Conservation (phyloP, 2,329 filamentous ascomycete genomes). For the Sporothrix brunneoviolacea region DNA sequence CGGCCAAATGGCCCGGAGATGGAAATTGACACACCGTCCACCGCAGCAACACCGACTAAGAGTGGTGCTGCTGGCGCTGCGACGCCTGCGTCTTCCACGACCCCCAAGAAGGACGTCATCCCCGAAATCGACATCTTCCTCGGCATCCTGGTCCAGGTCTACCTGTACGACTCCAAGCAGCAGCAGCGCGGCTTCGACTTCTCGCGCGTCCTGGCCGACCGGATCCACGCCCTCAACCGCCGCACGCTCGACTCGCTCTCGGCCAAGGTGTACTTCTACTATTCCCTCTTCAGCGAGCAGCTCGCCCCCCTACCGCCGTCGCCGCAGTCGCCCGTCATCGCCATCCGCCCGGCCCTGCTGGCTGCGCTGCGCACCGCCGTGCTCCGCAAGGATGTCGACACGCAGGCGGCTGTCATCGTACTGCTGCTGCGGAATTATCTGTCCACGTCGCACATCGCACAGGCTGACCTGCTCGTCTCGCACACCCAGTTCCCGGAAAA, state of each 20-base stretch:
- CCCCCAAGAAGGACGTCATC: conserved; percentile 66
- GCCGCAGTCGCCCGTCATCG: conserved; percentile 77
- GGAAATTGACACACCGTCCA: conserved; percentile 58
- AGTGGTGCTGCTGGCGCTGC: conserved; percentile 31
- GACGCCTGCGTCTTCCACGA: background rate
- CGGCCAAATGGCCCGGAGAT: conserved; percentile 55
- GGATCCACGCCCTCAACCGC: conserved; percentile 83
- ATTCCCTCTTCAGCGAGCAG: conserved; percentile 90
- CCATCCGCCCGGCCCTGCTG: conserved; percentile 78
- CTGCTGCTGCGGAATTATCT: conserved; percentile 93
- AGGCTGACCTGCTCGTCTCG: conserved; percentile 90
- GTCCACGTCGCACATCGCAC: conserved; percentile 89
- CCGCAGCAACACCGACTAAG: conserved; percentile 31
- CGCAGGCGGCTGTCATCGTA: conserved; percentile 93
- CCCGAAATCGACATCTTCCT: conserved; percentile 87
- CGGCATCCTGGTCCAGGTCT: conserved; percentile 78
- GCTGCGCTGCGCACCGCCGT: conserved; percentile 91
- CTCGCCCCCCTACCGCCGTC: conserved; percentile 82
- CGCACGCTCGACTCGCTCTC: conserved; percentile 89
- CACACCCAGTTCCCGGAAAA: conserved; percentile 93
- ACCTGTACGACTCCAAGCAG: conserved; percentile 79
- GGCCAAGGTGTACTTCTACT: conserved; percentile 97
- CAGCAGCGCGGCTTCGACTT: conserved; percentile 76
- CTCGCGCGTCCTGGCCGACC: conserved; percentile 74
- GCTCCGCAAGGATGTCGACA: conserved; percentile 91